These are phyloP conservation scores for Fusarium sambucinum DNA, from an alignment of 2,329 filamentous ascomycete genomes.

Conservation along the genomic window DNA sequence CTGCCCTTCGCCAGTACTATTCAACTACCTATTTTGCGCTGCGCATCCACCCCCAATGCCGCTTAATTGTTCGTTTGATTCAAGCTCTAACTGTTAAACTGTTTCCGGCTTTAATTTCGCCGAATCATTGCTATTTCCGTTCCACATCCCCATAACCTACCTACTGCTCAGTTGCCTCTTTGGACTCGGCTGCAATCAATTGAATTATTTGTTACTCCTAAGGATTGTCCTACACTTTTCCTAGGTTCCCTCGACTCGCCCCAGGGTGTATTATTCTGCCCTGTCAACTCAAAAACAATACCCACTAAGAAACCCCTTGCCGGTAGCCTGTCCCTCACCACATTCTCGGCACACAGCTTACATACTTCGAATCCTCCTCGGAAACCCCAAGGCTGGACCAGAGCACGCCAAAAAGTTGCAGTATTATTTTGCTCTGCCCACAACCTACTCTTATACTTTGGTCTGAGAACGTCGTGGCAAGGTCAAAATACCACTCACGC, in stretches of 20 bases:
- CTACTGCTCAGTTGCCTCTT: conserved; percentile 17
- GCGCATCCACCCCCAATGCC: conserved; percentile 17
- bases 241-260: conserved; percentile 21
- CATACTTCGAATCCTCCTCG: conserved; percentile 4
- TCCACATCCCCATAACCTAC: conserved; percentile 19
- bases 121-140: conserved; percentile 17
- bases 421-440: conserved; percentile 4
- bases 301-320: conserved; percentile 21
- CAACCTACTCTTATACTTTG: conserved; percentile 14
- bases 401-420: conserved; percentile 27
- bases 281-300: conserved; percentile 17
- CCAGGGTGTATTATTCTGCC: conserved; percentile 34
- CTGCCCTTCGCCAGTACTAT: conserved; percentile 16
- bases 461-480: conserved; percentile 27
- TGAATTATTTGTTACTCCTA: conserved; percentile 21
- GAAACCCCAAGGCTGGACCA: conserved; percentile 17
- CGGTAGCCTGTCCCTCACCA: conserved; percentile 14
- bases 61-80: conserved; percentile 18
- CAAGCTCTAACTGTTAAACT: conserved; percentile 25
- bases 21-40: conserved; percentile 24
- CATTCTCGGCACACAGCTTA: conserved; percentile 19
- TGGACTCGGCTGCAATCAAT: conserved; percentile 29
- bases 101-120: conserved; percentile 16
- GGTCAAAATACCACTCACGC: conserved; percentile 24
- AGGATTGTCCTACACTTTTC: conserved; percentile 1